Percentiles rank a stretch among this genome's conserved stretches.
Evolutionary conservation across 371 early-diverging fungal genomes (phyloP).

Genomic region (Fennellomyces sp.): DNA sequence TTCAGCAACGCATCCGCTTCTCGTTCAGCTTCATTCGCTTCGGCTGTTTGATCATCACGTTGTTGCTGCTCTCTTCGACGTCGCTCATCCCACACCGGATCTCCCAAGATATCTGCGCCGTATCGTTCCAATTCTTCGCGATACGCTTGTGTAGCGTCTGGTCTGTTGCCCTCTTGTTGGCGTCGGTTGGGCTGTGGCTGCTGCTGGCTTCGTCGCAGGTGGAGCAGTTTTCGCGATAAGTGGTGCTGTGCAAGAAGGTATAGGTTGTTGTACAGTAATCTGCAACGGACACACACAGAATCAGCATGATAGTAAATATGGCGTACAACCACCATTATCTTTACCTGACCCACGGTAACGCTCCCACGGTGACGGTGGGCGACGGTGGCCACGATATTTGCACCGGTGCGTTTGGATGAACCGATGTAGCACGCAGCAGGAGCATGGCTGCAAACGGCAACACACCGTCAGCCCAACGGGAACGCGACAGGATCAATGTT

Average conservation of each 20-base stretch:
- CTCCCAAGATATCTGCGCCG: slow-evolving; percentile 6
- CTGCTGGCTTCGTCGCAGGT: slow-evolving; percentile 6
- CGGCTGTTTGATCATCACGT: slow-evolving; percentile 3
- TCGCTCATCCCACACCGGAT: slow-evolving; percentile 12
- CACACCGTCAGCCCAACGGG: slow-evolving; percentile 40
- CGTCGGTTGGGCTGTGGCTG: slow-evolving; percentile 6
- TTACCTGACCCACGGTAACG: slow-evolving; percentile 63
- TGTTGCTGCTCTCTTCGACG: slow-evolving; percentile 6
- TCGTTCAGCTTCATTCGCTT: slow-evolving; percentile 9
- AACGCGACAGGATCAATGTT: slow-evolving; percentile 63
- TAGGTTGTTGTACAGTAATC: slow-evolving; percentile 55
- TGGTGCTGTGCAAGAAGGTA: slow-evolving; percentile 28
- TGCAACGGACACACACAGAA: too few species aligned
- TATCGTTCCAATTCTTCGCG: slow-evolving; percentile 3
- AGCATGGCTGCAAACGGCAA: slow-evolving; percentile 36
- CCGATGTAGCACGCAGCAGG: slow-evolving; percentile 25
- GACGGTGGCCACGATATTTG: slow-evolving; percentile 56
- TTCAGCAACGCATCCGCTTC: slow-evolving; percentile 8
- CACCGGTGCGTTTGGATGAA: slow-evolving; percentile 32
- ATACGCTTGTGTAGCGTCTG: background rate
- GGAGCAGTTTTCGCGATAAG: slow-evolving; percentile 28
- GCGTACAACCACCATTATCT: too few species aligned
- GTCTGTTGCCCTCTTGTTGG: slow-evolving; percentile 20
- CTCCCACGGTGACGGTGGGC: slow-evolving; percentile 52
- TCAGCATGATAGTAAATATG: background rate